Percentiles rank a stretch among this genome's conserved stretches.
Conservation (phyloP, 176 grass and related monocot species). For the Avena atlantica region DNA sequence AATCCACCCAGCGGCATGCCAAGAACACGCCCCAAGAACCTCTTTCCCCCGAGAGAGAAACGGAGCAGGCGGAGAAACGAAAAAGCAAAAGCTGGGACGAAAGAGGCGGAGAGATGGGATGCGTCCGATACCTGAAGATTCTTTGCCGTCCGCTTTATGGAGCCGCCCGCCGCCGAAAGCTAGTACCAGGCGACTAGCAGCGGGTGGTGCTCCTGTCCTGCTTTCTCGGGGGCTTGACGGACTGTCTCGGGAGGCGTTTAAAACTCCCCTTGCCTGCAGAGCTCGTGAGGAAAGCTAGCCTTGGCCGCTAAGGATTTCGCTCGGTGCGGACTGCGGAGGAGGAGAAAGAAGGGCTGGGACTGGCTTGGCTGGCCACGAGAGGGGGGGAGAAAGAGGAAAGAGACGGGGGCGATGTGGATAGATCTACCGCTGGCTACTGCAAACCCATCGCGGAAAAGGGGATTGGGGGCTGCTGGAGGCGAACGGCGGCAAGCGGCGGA, state of each 20-base stretch:
- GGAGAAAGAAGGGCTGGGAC: not conserved
- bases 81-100: conserved; percentile 5
- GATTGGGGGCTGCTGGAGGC: conserved; percentile 9
- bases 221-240: conserved; percentile 28
- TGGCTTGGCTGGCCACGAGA: conserved; percentile 14
- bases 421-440: conserved; percentile 33
- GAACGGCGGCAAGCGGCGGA: conserved; percentile 6
- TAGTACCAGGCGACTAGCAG: not conserved
- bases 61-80: not conserved
- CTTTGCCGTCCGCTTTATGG: conserved; percentile 45
- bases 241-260: conserved; percentile 27
- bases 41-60: conserved; percentile 10
- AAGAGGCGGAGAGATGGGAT: not conserved
- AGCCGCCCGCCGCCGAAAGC: conserved; percentile 59
- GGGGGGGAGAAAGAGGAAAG: not conserved
- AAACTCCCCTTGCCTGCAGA: not conserved
- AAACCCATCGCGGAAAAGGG: conserved; percentile 27
- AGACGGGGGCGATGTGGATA: conserved; percentile 22
- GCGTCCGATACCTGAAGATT: conserved; percentile 41
- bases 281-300: conserved; percentile 19
- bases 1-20: not conserved
- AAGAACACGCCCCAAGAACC: not conserved
- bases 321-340: not conserved
- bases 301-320: conserved; percentile 61
- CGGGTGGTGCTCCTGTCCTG: conserved; percentile 26